These are phyloP conservation scores for Rhododendron ovatum DNA, from an alignment of 148 eudicot species.

Conservation along the genomic window DNA sequence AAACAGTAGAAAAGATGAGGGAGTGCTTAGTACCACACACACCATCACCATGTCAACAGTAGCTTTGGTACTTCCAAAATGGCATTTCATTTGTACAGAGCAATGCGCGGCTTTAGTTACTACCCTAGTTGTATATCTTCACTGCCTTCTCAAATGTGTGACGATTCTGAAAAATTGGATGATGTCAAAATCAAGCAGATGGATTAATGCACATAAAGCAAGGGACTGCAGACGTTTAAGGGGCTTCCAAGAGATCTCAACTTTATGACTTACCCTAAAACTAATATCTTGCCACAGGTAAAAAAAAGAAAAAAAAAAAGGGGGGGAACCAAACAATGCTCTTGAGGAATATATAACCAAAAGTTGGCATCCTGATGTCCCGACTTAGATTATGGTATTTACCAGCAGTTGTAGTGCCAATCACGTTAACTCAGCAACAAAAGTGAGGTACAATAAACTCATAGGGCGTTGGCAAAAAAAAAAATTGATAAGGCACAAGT, in stretches of 20 bases:
- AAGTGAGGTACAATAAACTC: background rate
- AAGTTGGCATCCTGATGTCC: background rate
- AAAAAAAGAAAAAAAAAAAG: background rate
- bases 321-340: background rate
- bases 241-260: conserved; percentile 2
- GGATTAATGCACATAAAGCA: background rate
- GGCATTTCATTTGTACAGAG: conserved; percentile 11
- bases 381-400: background rate
- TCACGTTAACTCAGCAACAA: background rate
- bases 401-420: background rate
- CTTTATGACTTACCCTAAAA: background rate
- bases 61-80: background rate
- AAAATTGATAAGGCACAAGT: background rate
- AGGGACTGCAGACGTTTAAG: background rate
- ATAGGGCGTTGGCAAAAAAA: background rate
- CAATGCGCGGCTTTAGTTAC: background rate
- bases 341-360: background rate
- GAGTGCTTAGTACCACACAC: conserved; percentile 8
- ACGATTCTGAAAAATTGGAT: conserved; percentile 61
- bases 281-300: background rate
- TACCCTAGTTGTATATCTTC: conserved; percentile 72
- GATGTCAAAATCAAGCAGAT: conserved; percentile 6
- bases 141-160: conserved; percentile 91
- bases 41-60: background rate
- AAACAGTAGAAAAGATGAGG: background rate